Evolutionary conservation across 2,329 filamentous ascomycete species (phyloP).

Genomic region (Aspergillus costaricaensis): DNA sequence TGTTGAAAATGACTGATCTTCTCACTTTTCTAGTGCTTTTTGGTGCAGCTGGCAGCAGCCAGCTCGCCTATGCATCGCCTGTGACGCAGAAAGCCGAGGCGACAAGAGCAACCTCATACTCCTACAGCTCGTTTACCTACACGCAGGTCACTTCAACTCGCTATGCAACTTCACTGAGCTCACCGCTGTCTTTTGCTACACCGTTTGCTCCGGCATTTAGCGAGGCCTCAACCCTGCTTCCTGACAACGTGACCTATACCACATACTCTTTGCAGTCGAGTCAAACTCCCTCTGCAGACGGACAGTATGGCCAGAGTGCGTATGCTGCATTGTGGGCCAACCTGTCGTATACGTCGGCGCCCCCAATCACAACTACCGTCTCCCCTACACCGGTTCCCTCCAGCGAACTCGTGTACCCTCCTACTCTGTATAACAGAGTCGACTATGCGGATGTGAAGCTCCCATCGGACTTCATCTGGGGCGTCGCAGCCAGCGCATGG

Average conservation of each 20-base stretch:
- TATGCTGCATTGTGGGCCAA: conserved; percentile 41
- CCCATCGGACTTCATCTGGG: conserved; percentile 46
- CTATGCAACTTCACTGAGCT: conserved; percentile 6
- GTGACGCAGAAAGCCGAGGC: neutral
- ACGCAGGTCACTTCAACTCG: conserved; percentile 8
- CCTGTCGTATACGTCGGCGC: conserved; percentile 38
- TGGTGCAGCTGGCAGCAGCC: neutral
- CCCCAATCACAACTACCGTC: conserved; percentile 55
- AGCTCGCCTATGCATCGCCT: neutral
- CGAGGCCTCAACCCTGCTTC: conserved; percentile 4
- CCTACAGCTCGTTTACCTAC: conserved; percentile 8
- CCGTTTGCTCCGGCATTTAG: conserved; percentile 4
- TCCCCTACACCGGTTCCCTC: conserved; percentile 57
- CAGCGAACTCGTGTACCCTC: conserved; percentile 58
- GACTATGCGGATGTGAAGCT: conserved; percentile 22
- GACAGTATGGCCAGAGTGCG: conserved; percentile 40
- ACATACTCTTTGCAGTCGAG: conserved; percentile 3
- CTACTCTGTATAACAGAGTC: conserved; percentile 52
- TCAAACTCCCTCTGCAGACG: neutral
- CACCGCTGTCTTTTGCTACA: conserved; percentile 4
- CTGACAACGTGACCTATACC: conserved; percentile 4
- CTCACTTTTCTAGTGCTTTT: neutral
- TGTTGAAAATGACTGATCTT: neutral
- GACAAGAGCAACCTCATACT: neutral
- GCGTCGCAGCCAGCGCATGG: conserved; percentile 45